Conservation (phyloP, 2,329 filamentous ascomycete species). For the Cyphellophora europaea region DNA sequence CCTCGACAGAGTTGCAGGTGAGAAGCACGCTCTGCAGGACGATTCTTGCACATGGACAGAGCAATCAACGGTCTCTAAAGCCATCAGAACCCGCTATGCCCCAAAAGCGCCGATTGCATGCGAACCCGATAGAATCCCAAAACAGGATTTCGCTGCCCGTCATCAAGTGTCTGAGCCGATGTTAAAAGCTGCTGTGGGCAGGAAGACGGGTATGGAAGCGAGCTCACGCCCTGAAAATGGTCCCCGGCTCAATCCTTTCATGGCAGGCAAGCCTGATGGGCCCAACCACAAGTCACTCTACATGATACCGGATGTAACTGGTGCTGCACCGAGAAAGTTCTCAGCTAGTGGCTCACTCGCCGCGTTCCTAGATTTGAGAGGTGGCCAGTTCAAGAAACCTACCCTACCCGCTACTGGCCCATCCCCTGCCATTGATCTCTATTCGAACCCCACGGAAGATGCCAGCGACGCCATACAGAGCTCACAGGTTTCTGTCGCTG, state of each 20-base stretch:
- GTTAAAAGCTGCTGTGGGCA: neutral
- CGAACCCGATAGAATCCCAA: neutral
- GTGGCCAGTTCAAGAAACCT: slow-evolving; percentile 13
- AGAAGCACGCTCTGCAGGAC: slow-evolving; percentile 1
- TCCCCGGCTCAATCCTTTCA: neutral
- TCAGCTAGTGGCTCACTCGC: slow-evolving; percentile 12
- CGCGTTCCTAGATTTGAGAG: slow-evolving; percentile 16
- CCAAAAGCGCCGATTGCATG: slow-evolving; percentile 1
- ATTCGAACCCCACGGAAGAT: no score
- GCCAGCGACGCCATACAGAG: no score
- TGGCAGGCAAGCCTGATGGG: neutral
- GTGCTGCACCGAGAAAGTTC: neutral
- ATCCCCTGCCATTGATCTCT: no score
- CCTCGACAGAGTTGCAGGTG: neutral
- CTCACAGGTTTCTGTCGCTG: slow-evolving; percentile 6
- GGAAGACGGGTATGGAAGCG: neutral
- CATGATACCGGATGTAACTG: neutral
- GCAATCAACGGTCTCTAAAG: no score
- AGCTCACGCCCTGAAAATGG: neutral
- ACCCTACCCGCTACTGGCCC: neutral
- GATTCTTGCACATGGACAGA: no score
- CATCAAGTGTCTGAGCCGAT: neutral
- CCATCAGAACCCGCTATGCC: no score
- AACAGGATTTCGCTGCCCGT: neutral
- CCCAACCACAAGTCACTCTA: neutral